Conservation (phyloP, 805 yeast species). For the Priceomyces castillae region DNA sequence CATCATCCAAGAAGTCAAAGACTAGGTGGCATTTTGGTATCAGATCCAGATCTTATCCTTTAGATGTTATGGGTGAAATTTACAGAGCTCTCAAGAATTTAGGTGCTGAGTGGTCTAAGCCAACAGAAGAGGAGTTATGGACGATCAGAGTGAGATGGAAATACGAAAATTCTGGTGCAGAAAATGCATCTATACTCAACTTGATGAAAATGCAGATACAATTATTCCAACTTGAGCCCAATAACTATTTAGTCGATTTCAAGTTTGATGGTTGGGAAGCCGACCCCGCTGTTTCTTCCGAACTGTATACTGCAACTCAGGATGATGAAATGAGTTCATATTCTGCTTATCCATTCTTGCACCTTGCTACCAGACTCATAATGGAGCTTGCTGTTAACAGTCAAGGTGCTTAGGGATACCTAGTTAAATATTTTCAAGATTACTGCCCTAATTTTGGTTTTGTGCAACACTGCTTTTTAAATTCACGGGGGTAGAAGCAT, state of each 20-base stretch:
- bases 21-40: conserved; percentile 99
- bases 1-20: conserved; percentile 78
- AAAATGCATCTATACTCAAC: conserved; percentile 53
- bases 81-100: conserved; percentile 88
- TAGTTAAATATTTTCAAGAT: background rate
- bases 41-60: conserved; percentile 90
- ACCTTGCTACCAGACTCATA: conserved; percentile 84
- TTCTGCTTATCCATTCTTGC: conserved; percentile 92
- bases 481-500: background rate
- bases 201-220: conserved; percentile 97
- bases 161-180: conserved; percentile 49
- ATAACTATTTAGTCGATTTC: conserved; percentile 93
- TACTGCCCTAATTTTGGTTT: background rate
- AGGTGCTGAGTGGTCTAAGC: conserved; percentile 97
- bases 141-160: conserved; percentile 94
- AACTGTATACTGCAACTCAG: conserved; percentile 27
- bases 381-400: conserved; percentile 97
- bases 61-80: conserved; percentile 98
- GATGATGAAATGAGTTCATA: conserved; percentile 82
- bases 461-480: background rate
- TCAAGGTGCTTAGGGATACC: conserved; percentile 49
- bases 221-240: conserved; percentile 91
- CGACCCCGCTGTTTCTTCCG: conserved; percentile 7
- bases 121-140: conserved; percentile 94
- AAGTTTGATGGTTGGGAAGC: conserved; percentile 96